Evolutionary conservation across 2,329 filamentous ascomycete species (phyloP).

Genomic region (Blastomyces parvus): DNA sequence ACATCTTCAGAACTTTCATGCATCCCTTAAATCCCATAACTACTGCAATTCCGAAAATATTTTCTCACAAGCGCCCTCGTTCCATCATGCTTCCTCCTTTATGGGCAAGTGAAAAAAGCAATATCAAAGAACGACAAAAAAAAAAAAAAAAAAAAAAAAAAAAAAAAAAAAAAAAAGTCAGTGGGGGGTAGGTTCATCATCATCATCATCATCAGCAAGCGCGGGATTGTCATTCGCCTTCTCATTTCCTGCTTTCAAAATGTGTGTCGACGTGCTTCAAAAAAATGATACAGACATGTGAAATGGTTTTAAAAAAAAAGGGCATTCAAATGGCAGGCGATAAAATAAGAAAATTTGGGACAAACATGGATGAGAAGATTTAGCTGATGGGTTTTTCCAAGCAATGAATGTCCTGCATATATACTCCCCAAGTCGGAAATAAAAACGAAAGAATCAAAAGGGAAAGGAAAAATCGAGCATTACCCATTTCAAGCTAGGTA

Average conservation of each 20-base stretch:
- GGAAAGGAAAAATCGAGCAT: not conserved
- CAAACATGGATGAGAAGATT: not conserved
- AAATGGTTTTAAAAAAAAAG: not conserved
- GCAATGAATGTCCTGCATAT: not conserved
- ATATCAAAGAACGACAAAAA: not conserved
- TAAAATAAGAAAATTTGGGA: not conserved
- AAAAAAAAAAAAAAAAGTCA: not conserved
- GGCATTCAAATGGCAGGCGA: not conserved
- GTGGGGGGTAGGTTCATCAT: not conserved
- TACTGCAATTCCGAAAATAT: not conserved
- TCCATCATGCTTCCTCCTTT: not conserved
- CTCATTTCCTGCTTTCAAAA: not conserved
- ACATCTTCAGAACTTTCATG: not conserved
- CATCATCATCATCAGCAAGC: not conserved
- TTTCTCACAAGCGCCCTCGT: not conserved
- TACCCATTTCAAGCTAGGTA: constrained; percentile 52
- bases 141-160: not conserved
- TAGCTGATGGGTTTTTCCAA: not conserved
- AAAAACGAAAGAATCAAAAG: not conserved
- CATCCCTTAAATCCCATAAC: not conserved
- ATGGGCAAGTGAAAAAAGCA: not conserved
- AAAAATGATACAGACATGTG: not conserved
- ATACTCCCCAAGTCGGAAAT: not conserved
- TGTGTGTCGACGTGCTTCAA: not conserved
- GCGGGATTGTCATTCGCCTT: not conserved